A percentile compares a stretch with the other conserved stretches of the same genome.
Conservation (phyloP, 2,329 filamentous ascomycete species). For the Ploettnerulaceae sp. region DNA sequence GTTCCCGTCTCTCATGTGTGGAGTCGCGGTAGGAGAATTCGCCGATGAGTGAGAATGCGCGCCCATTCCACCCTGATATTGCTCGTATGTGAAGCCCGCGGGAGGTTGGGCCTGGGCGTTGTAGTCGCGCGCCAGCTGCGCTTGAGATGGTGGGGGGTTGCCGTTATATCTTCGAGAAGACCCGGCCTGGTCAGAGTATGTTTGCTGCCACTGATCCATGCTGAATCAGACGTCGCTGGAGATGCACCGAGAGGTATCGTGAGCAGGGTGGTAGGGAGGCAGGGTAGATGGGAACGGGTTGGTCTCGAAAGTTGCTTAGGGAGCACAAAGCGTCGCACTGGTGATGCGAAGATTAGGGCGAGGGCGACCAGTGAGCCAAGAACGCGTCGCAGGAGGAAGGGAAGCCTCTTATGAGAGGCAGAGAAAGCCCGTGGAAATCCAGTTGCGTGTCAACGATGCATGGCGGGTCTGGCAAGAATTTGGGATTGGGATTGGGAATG, state of each 20-base stretch:
- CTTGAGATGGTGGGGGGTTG: conserved; percentile 41
- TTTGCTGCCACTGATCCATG: conserved; percentile 61
- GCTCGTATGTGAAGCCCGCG: conserved; percentile 61
- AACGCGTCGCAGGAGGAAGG: conserved; percentile 28
- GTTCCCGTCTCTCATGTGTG: conserved; percentile 64
- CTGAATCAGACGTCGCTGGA: conserved; percentile 23
- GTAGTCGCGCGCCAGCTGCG: conserved; percentile 46
- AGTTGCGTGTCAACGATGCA: conserved; percentile 31
- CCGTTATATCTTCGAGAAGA: conserved; percentile 62
- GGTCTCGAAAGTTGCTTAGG: neutral
- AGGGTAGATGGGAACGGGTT: conserved; percentile 8
- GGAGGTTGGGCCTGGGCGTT: conserved; percentile 44
- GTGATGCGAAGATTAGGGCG: conserved; percentile 7
- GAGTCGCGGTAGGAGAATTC: conserved; percentile 52
- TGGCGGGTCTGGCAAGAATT: conserved; percentile 16
- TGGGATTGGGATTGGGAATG: no score
- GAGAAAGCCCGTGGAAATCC: conserved; percentile 25
- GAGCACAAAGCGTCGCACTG: conserved; percentile 15
- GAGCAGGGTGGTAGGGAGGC: conserved; percentile 7
- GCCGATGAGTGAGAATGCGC: conserved; percentile 48
- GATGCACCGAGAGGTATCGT: conserved; percentile 4
- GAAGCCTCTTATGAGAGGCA: conserved; percentile 28
- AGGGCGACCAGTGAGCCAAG: conserved; percentile 18
- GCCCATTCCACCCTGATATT: conserved; percentile 50
- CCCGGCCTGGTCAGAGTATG: conserved; percentile 60